Conservation (phyloP, 1,284 basidiomycete genomes). For the Apiotrichum laibachii region DNA sequence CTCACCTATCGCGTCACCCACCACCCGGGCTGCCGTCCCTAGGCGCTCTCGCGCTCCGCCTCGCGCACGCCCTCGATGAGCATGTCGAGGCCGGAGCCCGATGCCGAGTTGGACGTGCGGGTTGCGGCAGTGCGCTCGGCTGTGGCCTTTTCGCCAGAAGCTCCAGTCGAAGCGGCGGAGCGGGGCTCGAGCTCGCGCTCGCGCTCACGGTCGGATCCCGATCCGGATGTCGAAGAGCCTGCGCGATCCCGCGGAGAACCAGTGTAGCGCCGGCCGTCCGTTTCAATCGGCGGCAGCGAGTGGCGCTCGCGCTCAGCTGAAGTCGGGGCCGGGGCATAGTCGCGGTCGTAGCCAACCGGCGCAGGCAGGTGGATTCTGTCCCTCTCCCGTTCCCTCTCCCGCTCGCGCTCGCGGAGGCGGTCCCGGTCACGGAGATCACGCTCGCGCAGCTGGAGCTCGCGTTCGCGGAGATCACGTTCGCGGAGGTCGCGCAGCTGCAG, state of each 20-base stretch:
- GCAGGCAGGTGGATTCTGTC: not conserved
- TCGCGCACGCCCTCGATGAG: constrained; percentile 25
- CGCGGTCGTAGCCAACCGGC: not conserved
- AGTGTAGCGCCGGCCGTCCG: no score
- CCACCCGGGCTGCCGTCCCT: not conserved
- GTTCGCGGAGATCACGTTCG: not conserved
- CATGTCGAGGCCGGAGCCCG: constrained; percentile 23
- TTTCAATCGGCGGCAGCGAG: no score
- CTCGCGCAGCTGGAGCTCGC: constrained; percentile 11
- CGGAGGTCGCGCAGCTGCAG: not conserved
- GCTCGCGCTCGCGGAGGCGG: not conserved
- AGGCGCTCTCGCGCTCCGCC: constrained; percentile 20
- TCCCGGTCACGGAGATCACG: constrained; percentile 4
- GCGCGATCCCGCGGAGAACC: no score
- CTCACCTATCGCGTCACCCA: no score
- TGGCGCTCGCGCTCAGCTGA: not conserved
- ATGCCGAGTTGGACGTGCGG: not conserved
- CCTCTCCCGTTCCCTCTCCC: not conserved
- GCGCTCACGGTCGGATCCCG: not conserved
- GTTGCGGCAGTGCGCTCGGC: not conserved
- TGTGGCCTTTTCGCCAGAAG: no score
- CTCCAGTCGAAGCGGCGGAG: not conserved
- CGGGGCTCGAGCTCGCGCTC: not conserved
- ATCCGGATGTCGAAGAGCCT: no score
- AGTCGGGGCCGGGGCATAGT: not conserved